Conservation (phyloP, 75 land plant genomes). For the Larix kaempferi region DNA sequence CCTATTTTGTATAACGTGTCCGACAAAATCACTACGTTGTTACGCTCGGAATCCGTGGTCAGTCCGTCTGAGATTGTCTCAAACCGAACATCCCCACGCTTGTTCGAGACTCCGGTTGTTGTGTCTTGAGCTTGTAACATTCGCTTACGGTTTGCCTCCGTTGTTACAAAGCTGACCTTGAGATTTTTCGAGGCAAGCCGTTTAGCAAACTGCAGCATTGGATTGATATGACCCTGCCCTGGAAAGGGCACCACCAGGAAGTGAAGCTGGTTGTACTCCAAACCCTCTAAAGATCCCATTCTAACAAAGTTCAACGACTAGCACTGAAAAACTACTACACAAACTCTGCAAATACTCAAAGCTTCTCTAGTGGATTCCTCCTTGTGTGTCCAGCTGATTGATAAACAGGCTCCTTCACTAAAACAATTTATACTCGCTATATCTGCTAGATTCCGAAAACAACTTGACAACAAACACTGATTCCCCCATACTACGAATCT, state of each 20-base stretch:
- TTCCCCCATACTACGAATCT: too few species aligned
- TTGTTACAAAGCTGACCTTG: not conserved
- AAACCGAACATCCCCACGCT: not conserved
- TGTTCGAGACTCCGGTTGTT: not conserved
- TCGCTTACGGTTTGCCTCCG: not conserved
- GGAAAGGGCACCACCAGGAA: conserved; percentile 18
- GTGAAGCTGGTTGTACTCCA: not conserved
- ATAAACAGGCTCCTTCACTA: too few species aligned
- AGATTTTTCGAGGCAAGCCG: not conserved
- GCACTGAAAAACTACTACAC: too few species aligned
- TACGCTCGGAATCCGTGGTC: not conserved
- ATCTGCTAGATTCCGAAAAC: too few species aligned
- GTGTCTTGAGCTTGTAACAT: not conserved
- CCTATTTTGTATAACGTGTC: not conserved
- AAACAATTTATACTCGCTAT: too few species aligned
- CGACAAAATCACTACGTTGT: not conserved
- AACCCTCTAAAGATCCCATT: too few species aligned
- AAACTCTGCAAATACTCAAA: too few species aligned
- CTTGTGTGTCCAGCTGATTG: too few species aligned
- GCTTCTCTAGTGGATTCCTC: too few species aligned
- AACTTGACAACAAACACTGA: too few species aligned
- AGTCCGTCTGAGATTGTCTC: not conserved
- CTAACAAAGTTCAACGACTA: too few species aligned
- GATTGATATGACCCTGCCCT: conserved; percentile 13
- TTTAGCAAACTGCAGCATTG: conserved; percentile 11